Percentiles rank a stretch among this genome's conserved stretches.
Conservation (phyloP, 2,329 filamentous ascomycete species). For the Penicillium psychrosexuale region DNA sequence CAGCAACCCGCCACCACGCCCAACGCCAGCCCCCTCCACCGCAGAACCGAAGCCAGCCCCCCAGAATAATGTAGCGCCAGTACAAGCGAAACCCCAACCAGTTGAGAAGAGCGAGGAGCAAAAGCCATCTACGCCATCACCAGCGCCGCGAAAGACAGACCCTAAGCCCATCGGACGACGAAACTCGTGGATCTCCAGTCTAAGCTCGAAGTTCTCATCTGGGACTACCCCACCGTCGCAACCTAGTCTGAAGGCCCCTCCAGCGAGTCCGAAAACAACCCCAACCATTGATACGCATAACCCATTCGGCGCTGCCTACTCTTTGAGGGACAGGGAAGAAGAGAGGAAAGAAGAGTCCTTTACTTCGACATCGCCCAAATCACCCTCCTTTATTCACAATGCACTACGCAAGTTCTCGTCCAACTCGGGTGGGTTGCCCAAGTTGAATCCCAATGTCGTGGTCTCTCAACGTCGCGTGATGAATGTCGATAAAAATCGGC, state of each 20-base stretch:
- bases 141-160: slow-evolving; percentile 25
- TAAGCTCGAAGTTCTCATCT: slow-evolving; percentile 87
- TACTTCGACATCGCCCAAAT: slow-evolving; percentile 67
- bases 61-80: slow-evolving; percentile 14
- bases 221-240: slow-evolving; percentile 42
- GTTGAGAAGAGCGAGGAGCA: slow-evolving; percentile 21
- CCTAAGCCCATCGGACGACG: slow-evolving; percentile 48
- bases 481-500: slow-evolving; percentile 77
- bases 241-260: slow-evolving; percentile 31
- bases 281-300: slow-evolving; percentile 42
- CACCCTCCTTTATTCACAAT: slow-evolving; percentile 71
- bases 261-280: slow-evolving; percentile 29
- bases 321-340: slow-evolving; percentile 45
- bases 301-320: slow-evolving; percentile 45
- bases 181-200: slow-evolving; percentile 87
- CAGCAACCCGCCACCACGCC: slow-evolving; percentile 20
- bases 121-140: slow-evolving; percentile 23
- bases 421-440: slow-evolving; percentile 49
- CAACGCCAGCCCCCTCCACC: slow-evolving; percentile 13
- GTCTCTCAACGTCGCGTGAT: slow-evolving; percentile 76
- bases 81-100: slow-evolving; percentile 17
- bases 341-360: slow-evolving; percentile 36
- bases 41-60: slow-evolving; percentile 14
- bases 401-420: slow-evolving; percentile 78
- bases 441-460: slow-evolving; percentile 59